Evolutionary conservation across 2,329 filamentous ascomycete species (phyloP), one percentile per base, ranked within the genome.

Genomic region (Emmonsiellopsis sp.): DNA sequence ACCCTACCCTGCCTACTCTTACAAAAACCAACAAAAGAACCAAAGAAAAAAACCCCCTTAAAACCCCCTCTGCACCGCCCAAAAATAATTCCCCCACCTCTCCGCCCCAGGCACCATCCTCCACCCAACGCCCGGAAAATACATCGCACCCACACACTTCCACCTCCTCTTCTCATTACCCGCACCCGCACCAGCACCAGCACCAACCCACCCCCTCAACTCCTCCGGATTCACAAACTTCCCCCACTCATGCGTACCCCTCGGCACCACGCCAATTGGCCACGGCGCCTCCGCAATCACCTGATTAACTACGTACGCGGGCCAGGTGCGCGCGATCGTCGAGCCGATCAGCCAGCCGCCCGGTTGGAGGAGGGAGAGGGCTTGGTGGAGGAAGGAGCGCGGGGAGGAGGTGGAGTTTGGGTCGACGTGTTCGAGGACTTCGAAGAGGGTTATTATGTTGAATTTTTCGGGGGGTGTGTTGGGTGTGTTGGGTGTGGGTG

Each of bases 71-170:
- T 84, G 81, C 43, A 95, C 84, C 7, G 82, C 93, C 68, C 96
- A 95, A 70, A 98, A 97, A 73, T 97, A 98, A 69, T 98, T 98
- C 8, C 92, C 92, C 64, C 88, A 82, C 64, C 82, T 83, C 74
- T 97, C 92, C 62, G 89, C 87, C 2, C 88, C 87, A 27, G 72
- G 69, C 4, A 96, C 84, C 68, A 88, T 82, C 72, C 80, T 90
- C 93, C 93, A 97, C 2, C 93, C 93, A 44, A 95, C 54, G 0
- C 88, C 90, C 0, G 93, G 93, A 52, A 97, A 79, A 74, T 95
- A 98, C 47, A 95, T 77, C 7, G 95, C 88, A 0, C 93, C 93
- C 77, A 87, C 84, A 57, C 62, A 85, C 67, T 75, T 78, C 85
- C 85, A 92, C 1, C 72, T 76, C 56, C 69, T 65, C 2, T 62